These are phyloP conservation scores for Moniliophthora roreri DNA, from an alignment of 1,284 basidiomycete species.

Conservation along the genomic window DNA sequence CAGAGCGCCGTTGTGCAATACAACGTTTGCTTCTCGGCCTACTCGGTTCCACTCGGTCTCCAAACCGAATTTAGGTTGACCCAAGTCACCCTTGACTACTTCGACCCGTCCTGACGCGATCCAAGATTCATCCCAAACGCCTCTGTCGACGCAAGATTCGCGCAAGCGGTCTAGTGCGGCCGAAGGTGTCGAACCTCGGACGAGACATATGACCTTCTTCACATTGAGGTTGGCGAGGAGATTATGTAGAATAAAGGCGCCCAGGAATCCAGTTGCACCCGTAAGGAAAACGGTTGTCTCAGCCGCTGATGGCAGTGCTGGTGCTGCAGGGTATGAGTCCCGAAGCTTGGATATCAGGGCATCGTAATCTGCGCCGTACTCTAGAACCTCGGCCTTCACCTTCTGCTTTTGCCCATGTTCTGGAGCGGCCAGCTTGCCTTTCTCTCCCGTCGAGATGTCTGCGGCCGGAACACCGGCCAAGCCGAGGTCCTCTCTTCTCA, in stretches of 20 bases:
- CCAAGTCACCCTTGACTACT: slow-evolving; percentile 89
- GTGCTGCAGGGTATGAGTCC: slow-evolving; percentile 56
- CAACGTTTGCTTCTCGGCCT: slow-evolving; percentile 76
- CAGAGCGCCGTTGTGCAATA: slow-evolving; percentile 96
- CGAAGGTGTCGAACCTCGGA: slow-evolving; percentile 70
- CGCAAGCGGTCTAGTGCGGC: slow-evolving; percentile 74
- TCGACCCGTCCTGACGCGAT: slow-evolving; percentile 68
- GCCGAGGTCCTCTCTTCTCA: slow-evolving; percentile 83
- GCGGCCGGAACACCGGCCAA: slow-evolving; percentile 37
- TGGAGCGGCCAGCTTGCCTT: slow-evolving; percentile 7
- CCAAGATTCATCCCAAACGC: slow-evolving; percentile 96
- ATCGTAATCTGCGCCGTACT: slow-evolving; percentile 85
- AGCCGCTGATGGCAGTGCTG: slow-evolving; percentile 51
- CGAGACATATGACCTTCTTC: slow-evolving; percentile 88
- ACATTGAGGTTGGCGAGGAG: slow-evolving; percentile 71
- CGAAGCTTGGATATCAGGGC: slow-evolving; percentile 60
- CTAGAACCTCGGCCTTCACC: slow-evolving; percentile 31
- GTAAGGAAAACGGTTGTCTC: slow-evolving; percentile 88
- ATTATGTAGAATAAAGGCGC: slow-evolving; percentile 89
- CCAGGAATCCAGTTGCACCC: slow-evolving; percentile 96
- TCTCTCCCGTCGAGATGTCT: slow-evolving; percentile 28
- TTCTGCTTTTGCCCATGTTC: slow-evolving; percentile 12
- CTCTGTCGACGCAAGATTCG: slow-evolving; percentile 79
- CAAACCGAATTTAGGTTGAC: slow-evolving; percentile 77
- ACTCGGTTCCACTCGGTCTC: slow-evolving; percentile 68